phyloP scores from a whole-genome alignment of 2,329 filamentous ascomycete genomes.

The Cadophora gregata region DNA sequence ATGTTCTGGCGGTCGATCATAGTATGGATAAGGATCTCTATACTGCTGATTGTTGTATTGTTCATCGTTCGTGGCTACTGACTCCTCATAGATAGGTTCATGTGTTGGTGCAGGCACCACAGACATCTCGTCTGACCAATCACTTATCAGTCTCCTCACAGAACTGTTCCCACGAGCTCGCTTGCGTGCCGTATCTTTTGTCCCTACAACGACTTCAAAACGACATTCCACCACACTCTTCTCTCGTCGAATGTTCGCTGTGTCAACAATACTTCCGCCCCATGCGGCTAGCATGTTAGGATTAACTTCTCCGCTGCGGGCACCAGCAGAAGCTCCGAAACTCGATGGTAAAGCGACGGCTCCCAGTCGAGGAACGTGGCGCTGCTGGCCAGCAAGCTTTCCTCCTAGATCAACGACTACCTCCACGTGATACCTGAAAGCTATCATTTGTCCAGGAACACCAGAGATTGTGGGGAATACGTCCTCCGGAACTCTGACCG shows the following conservation, averaged over 20 bases:
- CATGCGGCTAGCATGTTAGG: conserved; percentile 57
- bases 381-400: conserved; percentile 73
- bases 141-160: conserved; percentile 26
- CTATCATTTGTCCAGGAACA: conserved; percentile 92
- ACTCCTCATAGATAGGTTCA: conserved; percentile 37
- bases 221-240: conserved; percentile 89
- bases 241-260: conserved; percentile 81
- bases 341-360: conserved; percentile 37
- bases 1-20: conserved; percentile 42
- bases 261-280: conserved; percentile 80
- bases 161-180: conserved; percentile 38
- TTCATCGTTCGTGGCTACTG: conserved; percentile 20
- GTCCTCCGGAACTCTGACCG: conserved; percentile 86
- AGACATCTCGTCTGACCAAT: conserved; percentile 32
- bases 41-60: conserved; percentile 28
- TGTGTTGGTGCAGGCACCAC: conserved; percentile 28
- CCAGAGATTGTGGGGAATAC: conserved; percentile 89
- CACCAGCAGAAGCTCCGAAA: conserved; percentile 32
- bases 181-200: conserved; percentile 68
- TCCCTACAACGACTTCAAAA: conserved; percentile 88
- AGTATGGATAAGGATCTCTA: conserved; percentile 45
- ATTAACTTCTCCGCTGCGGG: conserved; percentile 46
- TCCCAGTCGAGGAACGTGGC: conserved; percentile 43
- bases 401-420: conserved; percentile 92
- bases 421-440: conserved; percentile 92